phyloP scores from a whole-genome alignment of 2,329 filamentous ascomycete genomes.

The Aspergillus neoniger region DNA sequence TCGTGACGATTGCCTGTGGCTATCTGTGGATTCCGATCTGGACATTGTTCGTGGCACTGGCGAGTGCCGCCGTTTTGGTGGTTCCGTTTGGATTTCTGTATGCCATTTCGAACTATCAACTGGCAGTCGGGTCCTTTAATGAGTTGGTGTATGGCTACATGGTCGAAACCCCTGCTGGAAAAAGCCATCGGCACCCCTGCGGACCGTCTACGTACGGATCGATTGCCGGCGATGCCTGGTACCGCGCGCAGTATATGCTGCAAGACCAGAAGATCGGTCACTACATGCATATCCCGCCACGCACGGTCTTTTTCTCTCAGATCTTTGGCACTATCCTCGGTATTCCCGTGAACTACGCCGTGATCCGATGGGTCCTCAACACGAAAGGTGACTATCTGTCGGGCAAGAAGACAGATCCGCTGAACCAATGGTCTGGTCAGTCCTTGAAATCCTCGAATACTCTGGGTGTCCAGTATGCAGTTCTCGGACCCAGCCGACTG shows the following conservation, averaged over 20 bases:
- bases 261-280: conserved; percentile 67
- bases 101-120: conserved; percentile 58
- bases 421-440: conserved; percentile 65
- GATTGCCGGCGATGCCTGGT: conserved; percentile 65
- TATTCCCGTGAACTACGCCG: conserved; percentile 63
- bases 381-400: conserved; percentile 59
- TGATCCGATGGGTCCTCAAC: conserved; percentile 61
- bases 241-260: conserved; percentile 58
- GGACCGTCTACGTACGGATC: conserved; percentile 61
- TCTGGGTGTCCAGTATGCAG: conserved; percentile 61
- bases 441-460: conserved; percentile 54
- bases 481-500: conserved; percentile 48
- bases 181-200: conserved; percentile 57
- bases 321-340: conserved; percentile 61
- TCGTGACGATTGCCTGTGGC: conserved; percentile 54
- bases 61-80: conserved; percentile 57
- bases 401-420: conserved; percentile 54
- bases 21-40: conserved; percentile 61
- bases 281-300: conserved; percentile 64
- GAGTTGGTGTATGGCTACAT: conserved; percentile 63
- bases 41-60: conserved; percentile 61
- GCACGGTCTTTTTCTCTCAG: conserved; percentile 62
- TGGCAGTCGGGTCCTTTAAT: conserved; percentile 61
- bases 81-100: conserved; percentile 62
- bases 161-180: conserved; percentile 52